Percentiles rank a stretch among this genome's conserved stretches.
Conservation (phyloP, 805 yeast species). For the Komagataella populi region DNA sequence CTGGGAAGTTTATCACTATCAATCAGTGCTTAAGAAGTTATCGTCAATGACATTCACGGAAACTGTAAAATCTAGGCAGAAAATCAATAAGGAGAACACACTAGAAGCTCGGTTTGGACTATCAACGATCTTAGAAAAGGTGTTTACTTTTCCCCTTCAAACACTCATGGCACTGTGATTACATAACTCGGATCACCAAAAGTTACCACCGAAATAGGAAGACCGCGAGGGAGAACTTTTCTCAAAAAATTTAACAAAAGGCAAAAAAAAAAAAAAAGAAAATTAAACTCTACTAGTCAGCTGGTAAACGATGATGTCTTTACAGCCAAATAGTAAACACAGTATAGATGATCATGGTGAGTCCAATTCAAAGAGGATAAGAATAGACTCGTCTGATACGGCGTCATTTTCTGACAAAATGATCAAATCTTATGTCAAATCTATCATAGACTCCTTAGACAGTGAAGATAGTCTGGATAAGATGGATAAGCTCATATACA, state of each 20-base stretch:
- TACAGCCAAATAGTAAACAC: neutral
- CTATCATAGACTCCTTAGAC: neutral
- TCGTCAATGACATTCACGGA: too few relatives aligned
- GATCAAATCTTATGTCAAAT: neutral
- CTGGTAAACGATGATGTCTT: neutral
- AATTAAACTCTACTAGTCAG: neutral
- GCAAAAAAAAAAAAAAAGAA: too few relatives aligned
- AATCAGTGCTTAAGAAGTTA: too few relatives aligned
- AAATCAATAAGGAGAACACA: too few relatives aligned
- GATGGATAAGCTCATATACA: slow-evolving; percentile 45
- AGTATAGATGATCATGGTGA: neutral
- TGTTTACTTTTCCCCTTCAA: too few relatives aligned
- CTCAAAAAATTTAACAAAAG: neutral
- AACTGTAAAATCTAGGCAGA: too few relatives aligned
- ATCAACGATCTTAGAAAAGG: too few relatives aligned
- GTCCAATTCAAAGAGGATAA: neutral
- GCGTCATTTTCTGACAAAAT: neutral
- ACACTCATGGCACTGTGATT: neutral
- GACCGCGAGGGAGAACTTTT: neutral
- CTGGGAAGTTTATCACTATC: too few relatives aligned
- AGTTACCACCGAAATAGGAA: neutral
- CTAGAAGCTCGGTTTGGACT: too few relatives aligned
- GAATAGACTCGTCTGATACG: neutral
- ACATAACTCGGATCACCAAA: neutral
- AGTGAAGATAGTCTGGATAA: neutral